Percentiles rank a stretch among this genome's conserved stretches.
phyloP scores from a whole-genome alignment of 495 filamentous ascomycete genomes.

The Aspergillus ostianus region DNA sequence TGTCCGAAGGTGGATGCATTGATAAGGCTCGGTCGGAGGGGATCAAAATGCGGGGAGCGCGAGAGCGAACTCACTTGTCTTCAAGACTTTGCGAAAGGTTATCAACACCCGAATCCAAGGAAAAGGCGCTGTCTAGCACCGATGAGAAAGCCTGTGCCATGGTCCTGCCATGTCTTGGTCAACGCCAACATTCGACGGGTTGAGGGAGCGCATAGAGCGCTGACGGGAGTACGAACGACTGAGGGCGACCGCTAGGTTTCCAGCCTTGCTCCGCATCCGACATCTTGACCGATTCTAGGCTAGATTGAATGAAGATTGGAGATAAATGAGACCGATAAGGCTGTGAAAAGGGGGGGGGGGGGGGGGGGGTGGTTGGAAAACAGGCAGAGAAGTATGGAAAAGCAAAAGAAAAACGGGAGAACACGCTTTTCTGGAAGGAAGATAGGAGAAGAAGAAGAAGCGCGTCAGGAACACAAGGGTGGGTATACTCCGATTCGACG shows the following conservation, averaged over 20 bases:
- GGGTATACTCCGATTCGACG: neutral
- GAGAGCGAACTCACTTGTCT: slow-evolving; percentile 65
- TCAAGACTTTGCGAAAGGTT: slow-evolving; percentile 75
- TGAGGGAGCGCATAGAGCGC: slow-evolving; percentile 3
- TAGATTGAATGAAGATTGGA: neutral
- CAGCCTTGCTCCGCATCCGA: slow-evolving; percentile 70
- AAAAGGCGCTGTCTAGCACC: slow-evolving; percentile 85
- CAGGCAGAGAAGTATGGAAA: neutral
- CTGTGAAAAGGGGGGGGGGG: neutral
- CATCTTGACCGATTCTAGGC: slow-evolving; percentile 33
- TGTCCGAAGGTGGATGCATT: neutral
- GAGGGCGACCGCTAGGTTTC: slow-evolving; percentile 74
- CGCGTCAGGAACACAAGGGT: slow-evolving; percentile 5
- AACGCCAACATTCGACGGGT: slow-evolving; percentile 18
- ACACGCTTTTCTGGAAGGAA: neutral
- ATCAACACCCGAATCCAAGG: slow-evolving; percentile 75
- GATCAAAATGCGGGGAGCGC: neutral
- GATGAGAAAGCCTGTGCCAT: slow-evolving; percentile 84
- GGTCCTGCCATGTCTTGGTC: slow-evolving; percentile 55
- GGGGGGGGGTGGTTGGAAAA: neutral
- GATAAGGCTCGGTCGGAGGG: neutral
- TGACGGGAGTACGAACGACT: slow-evolving; percentile 65
- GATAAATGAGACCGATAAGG: neutral
- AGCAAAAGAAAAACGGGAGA: neutral
- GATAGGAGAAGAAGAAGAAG: slow-evolving; percentile 1